These are phyloP conservation scores for Urostyla sp. DNA, from an alignment of 73 alveolate genomes.

Conservation along the genomic window DNA sequence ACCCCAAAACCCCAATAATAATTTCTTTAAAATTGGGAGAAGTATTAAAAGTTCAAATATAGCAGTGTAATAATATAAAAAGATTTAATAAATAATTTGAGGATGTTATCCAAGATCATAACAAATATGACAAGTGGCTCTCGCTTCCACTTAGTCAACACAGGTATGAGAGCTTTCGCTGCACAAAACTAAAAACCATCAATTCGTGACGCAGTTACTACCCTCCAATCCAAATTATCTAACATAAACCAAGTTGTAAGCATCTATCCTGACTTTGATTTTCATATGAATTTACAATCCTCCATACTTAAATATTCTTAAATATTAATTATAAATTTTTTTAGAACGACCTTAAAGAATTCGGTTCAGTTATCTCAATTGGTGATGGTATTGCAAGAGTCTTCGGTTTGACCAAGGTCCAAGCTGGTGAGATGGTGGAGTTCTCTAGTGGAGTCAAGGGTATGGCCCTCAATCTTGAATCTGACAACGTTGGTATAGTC, in stretches of 20 bases:
- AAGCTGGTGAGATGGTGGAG: slow-evolving; percentile 99
- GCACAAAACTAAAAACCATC: slow-evolving; percentile 62
- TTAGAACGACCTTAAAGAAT: slow-evolving; percentile 86
- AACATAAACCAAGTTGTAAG: slow-evolving; percentile 71
- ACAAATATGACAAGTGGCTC: slow-evolving; percentile 56
- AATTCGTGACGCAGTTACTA: slow-evolving; percentile 76
- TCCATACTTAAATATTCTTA: slow-evolving; percentile 29
- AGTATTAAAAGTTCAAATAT: not conserved
- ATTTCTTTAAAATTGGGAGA: not conserved
- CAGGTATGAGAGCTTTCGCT: slow-evolving; percentile 65
- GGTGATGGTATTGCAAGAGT: slow-evolving; percentile 99
- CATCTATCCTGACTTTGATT: not conserved
- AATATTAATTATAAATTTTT: not conserved
- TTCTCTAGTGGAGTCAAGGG: slow-evolving; percentile 96
- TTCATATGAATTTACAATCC: slow-evolving; percentile 5
- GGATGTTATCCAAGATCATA: slow-evolving; percentile 63
- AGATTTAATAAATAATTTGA: slow-evolving; percentile 54
- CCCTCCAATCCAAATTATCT: slow-evolving; percentile 69
- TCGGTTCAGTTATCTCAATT: slow-evolving; percentile 95
- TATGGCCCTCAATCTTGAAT: slow-evolving; percentile 97
- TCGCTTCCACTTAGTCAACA: slow-evolving; percentile 22
- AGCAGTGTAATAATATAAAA: slow-evolving; percentile 39
- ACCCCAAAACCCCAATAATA: not conserved
- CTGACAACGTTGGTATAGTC: slow-evolving; percentile 98
- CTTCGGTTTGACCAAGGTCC: slow-evolving; percentile 93